Evolutionary conservation across 352 stramenopile genomes (phyloP), one percentile per base, ranked within the genome.

Genomic region (Globisporangium carolinianum): DNA sequence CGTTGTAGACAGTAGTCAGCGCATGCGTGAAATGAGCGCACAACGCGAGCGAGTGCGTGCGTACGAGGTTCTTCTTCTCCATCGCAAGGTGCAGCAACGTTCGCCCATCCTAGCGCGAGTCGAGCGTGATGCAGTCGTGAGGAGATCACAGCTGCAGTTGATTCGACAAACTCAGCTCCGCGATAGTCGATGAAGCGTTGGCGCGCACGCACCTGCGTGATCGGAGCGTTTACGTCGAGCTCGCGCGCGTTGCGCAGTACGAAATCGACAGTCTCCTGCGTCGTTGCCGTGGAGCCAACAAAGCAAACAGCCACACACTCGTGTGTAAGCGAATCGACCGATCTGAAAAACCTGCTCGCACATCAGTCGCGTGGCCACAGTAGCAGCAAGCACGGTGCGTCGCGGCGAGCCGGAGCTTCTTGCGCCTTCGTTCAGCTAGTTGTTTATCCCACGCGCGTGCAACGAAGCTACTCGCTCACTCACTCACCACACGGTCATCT

Each of bases 41-140:
- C 42, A 14, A 14, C 14, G 4, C n/a, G n/a, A 14, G 14, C 42
- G 42, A 17, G 41, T 45, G 11, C 42, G n/a, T 12, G n/a, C 41
- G 18, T 54, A 76, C 68, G 42, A 72, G 47, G 47, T 69, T 73
- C 12, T 67, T 62, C 42, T 69, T 67, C 35, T 68, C 62, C 24
- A 56, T 61, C 0, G 67, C 67, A 3, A 59, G 18, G 51, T 76
- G 72, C 37, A 81, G 53, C 17, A 74, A 52, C 37, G 69, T 76
- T 49, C 66, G 64, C 10, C 69, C 67, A 53, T 76, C 65, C 72
- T 78, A 42, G 38, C 2, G 38, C 38, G 11, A 53, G 15, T 32
- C 48, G 38, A 53, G 32, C 24, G 9, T 5, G 35, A 15, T 24
- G 38, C 36, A 53, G 24, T 24, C 24, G 24, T 24, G 24, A 24